Conservation (phyloP, 2,329 filamentous ascomycete species). For the Beauveria caledonica region DNA sequence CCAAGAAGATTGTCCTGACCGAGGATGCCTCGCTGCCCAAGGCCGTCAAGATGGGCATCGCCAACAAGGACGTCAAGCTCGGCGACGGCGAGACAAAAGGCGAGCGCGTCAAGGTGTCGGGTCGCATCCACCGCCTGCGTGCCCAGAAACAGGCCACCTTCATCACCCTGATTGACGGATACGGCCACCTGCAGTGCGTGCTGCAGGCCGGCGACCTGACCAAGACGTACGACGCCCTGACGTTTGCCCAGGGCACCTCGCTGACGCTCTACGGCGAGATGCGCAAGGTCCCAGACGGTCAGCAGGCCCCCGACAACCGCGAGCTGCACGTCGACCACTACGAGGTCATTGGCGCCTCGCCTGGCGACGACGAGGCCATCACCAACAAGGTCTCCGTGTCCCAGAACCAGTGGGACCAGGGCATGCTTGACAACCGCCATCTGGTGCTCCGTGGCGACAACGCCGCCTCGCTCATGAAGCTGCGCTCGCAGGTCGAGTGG, state of each 20-base stretch:
- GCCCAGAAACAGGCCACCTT: constrained; percentile 81
- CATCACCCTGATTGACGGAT: constrained; percentile 77
- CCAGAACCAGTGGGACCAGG: constrained; percentile 42
- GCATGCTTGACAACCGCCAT: constrained; percentile 70
- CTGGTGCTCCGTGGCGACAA: constrained; percentile 78
- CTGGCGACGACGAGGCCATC: constrained; percentile 82
- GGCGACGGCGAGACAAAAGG: constrained; percentile 53
- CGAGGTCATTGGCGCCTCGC: constrained; percentile 68
- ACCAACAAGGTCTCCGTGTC: constrained; percentile 60
- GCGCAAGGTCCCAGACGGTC: constrained; percentile 67
- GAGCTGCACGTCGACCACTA: constrained; percentile 90
- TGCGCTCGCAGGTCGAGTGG: constrained; percentile 71
- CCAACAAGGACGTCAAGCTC: constrained; percentile 56
- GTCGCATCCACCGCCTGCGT: constrained; percentile 73
- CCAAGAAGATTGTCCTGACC: constrained; percentile 62
- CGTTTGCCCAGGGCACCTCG: constrained; percentile 79
- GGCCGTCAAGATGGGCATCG: constrained; percentile 67
- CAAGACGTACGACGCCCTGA: constrained; percentile 86
- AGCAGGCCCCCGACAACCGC: constrained; percentile 72
- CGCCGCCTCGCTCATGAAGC: constrained; percentile 77
- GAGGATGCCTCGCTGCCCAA: constrained; percentile 67
- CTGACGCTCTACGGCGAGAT: constrained; percentile 79
- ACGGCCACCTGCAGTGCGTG: constrained; percentile 72
- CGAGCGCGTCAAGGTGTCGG: constrained; percentile 69
- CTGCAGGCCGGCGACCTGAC: constrained; percentile 68